Base-by-base conservation (phyloP, 2,329 filamentous ascomycete genomes). In the Raffaelea deltoideospora region DNA sequence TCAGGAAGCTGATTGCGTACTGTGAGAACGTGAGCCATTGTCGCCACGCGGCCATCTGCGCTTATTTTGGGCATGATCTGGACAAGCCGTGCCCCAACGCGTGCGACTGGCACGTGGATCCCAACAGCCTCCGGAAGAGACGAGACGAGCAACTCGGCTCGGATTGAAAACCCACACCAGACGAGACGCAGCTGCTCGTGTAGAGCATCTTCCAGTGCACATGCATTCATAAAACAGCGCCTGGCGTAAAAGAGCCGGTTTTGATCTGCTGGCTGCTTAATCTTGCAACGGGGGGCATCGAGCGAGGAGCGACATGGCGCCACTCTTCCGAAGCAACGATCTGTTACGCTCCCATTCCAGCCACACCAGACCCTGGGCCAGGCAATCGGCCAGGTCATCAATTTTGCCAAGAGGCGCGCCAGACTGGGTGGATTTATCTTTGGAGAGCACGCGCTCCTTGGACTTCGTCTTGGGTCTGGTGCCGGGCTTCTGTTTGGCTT, bases 321-420 rank as follows among this genome's bases (percentile, higher is more conserved):
- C 55, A 22, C 53, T 36, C 11, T 45, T 42, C 4, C 53, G 38
- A 1, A 62, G 47, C 11, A 44, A 44, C 20, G 49, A 50, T 43
- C 57, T 59, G 46, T 80, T 80, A 46, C 64, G 58, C 50, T 85
- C 72, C 84, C 84, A 92, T 41, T 75, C 65, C 27, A 84, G 55
- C 75, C 80, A 88, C 3, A 81, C 76, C 40, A 84, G 64, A 3
- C 76, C 84, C 53, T 92, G 84, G 37, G 90, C 53, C 20, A 90
- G 58, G 51, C 77, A 81, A 58, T 92, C 84, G 0, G 83, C 79
- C 34, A 92, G 57, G 58, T 92, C 84, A 54, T 92, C 84, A 37
- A 88, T 54, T 55, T 90, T 90, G n/a, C 44, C 53, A 34, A 51
- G 38, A 10, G 14, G 6, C 14, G 15, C n/a, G n/a, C 5, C 5